A percentile compares a stretch with the other conserved stretches of the same genome.
Evolutionary conservation across 306 rosid genomes (phyloP).

Genomic region (Trifolium pratense): DNA sequence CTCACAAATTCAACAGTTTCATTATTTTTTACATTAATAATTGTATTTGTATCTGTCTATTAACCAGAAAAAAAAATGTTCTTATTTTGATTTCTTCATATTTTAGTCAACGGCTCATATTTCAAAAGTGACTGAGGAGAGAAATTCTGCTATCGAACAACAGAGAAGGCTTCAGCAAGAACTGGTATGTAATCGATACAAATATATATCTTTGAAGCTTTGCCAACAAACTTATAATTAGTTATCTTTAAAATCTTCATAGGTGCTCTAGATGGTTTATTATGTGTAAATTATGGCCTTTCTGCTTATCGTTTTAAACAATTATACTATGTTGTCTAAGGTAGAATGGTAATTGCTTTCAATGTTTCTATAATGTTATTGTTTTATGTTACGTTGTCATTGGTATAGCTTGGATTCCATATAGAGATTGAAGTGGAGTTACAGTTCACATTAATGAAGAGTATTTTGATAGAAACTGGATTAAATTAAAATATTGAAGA

Average conservation of each 20-base stretch:
- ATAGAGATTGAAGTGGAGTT: neutral
- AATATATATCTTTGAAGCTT: neutral
- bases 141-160: constrained; percentile 12
- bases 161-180: constrained; percentile 8
- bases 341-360: neutral
- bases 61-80: neutral
- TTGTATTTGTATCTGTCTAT: neutral
- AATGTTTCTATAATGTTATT: too few species aligned
- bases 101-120: neutral
- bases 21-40: neutral
- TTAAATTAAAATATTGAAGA: neutral
- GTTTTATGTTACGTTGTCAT: too few species aligned
- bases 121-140: constrained; percentile 11
- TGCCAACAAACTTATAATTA: neutral
- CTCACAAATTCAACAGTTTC: neutral
- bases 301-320: constrained; percentile 12
- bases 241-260: neutral
- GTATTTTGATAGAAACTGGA: neutral
- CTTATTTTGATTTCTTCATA: neutral
- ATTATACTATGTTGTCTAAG: neutral
- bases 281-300: neutral
- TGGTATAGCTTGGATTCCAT: neutral
- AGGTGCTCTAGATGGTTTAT: constrained; percentile 9
- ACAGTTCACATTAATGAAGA: neutral
- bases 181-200: constrained; percentile 7